A percentile compares a stretch with the other conserved stretches of the same genome.
Evolutionary conservation across 176 grass and related monocot species (phyloP).

Genomic region (Echinochloa phyllopogon): DNA sequence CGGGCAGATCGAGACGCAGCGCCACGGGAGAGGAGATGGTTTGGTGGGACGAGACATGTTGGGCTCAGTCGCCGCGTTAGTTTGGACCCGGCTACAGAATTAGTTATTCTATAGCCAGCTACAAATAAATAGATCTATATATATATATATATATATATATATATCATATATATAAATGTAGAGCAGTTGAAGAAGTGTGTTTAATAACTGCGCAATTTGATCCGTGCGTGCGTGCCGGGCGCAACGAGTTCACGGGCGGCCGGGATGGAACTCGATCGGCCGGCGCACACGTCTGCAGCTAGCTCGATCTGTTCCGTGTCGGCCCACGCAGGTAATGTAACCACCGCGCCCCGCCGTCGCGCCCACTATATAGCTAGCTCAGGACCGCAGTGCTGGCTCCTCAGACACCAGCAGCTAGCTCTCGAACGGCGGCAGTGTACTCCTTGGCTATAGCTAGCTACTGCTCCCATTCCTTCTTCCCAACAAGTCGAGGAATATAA

Average conservation of each 20-base stretch:
- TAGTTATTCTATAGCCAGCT: too few species aligned
- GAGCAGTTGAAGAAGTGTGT: conserved; percentile 12
- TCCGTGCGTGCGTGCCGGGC: rapidly evolving
- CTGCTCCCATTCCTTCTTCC: background rate
- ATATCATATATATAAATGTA: background rate
- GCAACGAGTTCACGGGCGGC: conserved; percentile 2
- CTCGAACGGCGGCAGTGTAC: background rate
- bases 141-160: background rate
- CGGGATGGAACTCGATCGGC: background rate
- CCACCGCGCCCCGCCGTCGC: background rate
- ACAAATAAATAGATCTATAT: too few species aligned
- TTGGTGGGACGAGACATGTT: too few species aligned
- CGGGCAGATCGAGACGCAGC: too few species aligned
- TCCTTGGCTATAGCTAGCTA: background rate
- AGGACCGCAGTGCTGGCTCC: background rate
- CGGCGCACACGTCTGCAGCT: too few species aligned
- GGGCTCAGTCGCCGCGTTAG: too few species aligned
- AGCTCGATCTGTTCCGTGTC: background rate
- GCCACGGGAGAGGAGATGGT: too few species aligned
- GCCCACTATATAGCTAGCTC: conserved; percentile 11
- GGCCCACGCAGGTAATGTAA: conserved; percentile 6
- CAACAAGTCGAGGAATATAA: background rate
- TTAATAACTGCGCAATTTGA: conserved; percentile 30
- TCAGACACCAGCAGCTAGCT: background rate
- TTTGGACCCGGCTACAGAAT: too few species aligned